Base-by-base conservation (phyloP, 2,329 filamentous ascomycete genomes). In the Magnaporthiopsis poae region DNA sequence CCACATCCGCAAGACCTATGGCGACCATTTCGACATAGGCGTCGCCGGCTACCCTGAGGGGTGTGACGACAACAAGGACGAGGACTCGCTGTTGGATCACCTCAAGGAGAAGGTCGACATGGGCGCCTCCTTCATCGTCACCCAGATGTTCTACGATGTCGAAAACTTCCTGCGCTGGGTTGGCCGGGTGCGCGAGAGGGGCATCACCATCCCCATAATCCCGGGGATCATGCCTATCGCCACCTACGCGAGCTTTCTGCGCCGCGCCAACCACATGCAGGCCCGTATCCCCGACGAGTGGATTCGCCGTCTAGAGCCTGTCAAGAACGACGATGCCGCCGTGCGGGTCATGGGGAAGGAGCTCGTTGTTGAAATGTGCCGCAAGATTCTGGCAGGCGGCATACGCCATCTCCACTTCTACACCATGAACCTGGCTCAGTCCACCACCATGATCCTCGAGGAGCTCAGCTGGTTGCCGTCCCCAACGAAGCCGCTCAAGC, bases 111-210 rank as follows among this genome's bases (percentile, higher is more conserved):
- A 99, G 81, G 89, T 98, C 46, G 95, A 99, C 75, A 91, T 91
- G 68, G 95, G 95, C 65, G 93, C 90, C 69, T 89, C 90, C 8
- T 99, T 98, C 76, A 90, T 99, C 70, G 91, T 99, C 66, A 98
- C 95, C 0, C 95, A 99, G 80, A 99, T 99, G 95, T 98, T 98
- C 80, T 99, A 99, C 81, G 94, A 99, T 74, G 93, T 87, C 64
- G 94, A 99, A 74, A 94, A 95, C 75, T 99, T 99, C 78, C 79
- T 98, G 66, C 85, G 88, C 65, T 99, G 95, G 95, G 90, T 96
- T 56, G 82, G 86, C 71, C 95, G 91, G 75, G 92, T 94, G 68
- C 89, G 93, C 64, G 91, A 88, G 65, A 88, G 87, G 73, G 95
- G 95, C 63, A 94, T 99, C 74, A 88, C 80, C 29, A 71, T 76